Base-by-base conservation (phyloP, 108 stramenopile species). In the Pseudonitzschia multiseries region DNA sequence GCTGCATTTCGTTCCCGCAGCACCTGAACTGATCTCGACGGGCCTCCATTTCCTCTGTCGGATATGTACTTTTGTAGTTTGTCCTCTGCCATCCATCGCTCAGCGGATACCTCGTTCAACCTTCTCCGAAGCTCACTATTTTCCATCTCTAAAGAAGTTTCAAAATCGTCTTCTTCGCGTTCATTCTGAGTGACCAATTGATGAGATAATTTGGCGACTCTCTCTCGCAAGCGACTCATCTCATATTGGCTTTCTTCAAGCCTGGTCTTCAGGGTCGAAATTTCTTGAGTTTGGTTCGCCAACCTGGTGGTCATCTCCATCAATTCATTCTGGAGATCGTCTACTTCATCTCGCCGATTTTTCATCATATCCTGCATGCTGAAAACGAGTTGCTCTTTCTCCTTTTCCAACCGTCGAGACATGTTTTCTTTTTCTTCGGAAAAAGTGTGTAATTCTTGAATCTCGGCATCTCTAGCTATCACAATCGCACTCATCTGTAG, bases 1-100 rank as follows among this genome's bases (percentile, higher is more conserved):
- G 72, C 61, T 10, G 70, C 76, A 65, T 85, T 85, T 27, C 81
- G 78, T 48, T 81, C 81, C 8, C 78, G 57, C 14, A 85, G 64
- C 3, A 79, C 74, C 32, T 81, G 80, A 46, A 81, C 65, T 9
- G 74, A 76, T 31, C 76, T 81, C 21, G 77, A 72, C 8, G 67
- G 59, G 8, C 46, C 26, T 68, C 41, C 40, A 36, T 5, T 36
- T 48, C 68, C 72, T 65, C 74, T 74, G 13, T 84, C 83, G 1
- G 69, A 9, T 6, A 72, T 33, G 24, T 65, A 46, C 5, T 72
- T 32, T 10, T 76, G 71, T 32, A 84, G 4, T 61, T 73, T 75
- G 8, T 72, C 83, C 26, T 84, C 70, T 46, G 70, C 42, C 15
- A 31, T 48, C 33, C 70, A 59, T 67, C 81, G 70, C 22, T 81